Percentiles rank a stretch among this genome's conserved stretches.
These are phyloP conservation scores for Leptographium lundbergii DNA, from an alignment of 2,329 filamentous ascomycete species.

Conservation along the genomic window DNA sequence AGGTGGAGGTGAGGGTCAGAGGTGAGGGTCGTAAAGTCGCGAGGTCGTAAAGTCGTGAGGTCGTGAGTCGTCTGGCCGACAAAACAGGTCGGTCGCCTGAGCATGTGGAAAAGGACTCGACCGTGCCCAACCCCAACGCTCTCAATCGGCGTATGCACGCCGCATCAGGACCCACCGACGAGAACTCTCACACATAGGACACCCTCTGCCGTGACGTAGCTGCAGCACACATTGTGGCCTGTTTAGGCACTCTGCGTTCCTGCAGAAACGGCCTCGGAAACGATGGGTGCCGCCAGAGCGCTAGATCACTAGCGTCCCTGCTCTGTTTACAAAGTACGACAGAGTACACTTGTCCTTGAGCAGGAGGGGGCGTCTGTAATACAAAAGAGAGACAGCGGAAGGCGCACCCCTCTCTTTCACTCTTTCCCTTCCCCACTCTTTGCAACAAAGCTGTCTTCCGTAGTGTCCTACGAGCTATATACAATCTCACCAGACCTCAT, in stretches of 20 bases:
- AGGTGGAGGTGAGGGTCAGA: background rate
- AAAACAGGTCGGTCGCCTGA: no score
- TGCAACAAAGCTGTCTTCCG: background rate
- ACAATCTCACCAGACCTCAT: no score
- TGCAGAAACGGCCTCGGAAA: background rate
- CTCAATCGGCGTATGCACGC: no score
- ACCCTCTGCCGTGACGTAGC: no score
- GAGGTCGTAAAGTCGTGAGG: no score
- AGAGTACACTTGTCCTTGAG: no score
- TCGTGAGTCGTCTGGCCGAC: no score
- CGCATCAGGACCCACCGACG: background rate
- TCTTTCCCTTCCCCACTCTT: background rate
- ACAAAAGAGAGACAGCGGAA: background rate
- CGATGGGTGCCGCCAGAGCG: background rate
- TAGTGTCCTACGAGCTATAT: background rate
- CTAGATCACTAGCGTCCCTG: background rate
- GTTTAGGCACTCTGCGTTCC: background rate
- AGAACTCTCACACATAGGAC: no score
- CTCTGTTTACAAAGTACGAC: background rate
- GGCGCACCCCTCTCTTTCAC: background rate
- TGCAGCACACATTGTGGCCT: no score
- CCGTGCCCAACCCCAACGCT: no score
- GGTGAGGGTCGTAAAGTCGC: background rate
- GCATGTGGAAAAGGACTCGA: no score
- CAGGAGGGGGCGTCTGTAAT: background rate